A percentile compares a stretch with the other conserved stretches of the same genome.
Evolutionary conservation across 805 yeast genomes (phyloP).

Genomic region (Tetrapisispora fleetii): DNA sequence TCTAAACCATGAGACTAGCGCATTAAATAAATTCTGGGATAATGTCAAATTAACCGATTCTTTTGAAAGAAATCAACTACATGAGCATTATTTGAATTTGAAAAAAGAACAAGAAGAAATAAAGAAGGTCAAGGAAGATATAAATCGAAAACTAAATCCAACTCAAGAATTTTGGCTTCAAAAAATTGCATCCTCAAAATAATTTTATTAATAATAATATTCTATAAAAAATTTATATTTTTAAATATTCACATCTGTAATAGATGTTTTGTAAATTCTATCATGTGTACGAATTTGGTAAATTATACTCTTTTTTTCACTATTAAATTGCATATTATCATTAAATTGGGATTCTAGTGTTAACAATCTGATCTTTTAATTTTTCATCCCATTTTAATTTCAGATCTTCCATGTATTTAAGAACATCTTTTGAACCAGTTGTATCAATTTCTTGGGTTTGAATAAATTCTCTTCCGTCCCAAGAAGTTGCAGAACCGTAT

Average conservation of each 20-base stretch:
- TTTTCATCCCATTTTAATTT: constrained; percentile 63
- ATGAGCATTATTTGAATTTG: constrained; percentile 14
- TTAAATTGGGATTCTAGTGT: constrained; percentile 31
- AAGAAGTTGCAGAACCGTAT: constrained; percentile 64
- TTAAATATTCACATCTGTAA: background rate
- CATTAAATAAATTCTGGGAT: constrained; percentile 15
- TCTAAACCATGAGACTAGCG: constrained; percentile 11
- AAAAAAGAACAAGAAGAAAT: constrained; percentile 8
- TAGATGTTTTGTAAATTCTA: background rate
- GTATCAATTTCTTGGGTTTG: constrained; percentile 45
- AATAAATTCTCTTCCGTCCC: constrained; percentile 57
- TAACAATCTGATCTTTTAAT: constrained; percentile 62
- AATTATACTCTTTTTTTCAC: background rate
- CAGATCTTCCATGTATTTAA: constrained; percentile 48
- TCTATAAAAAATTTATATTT: background rate
- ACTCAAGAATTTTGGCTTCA: background rate
- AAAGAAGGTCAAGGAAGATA: constrained; percentile 4
- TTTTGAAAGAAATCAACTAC: constrained; percentile 15
- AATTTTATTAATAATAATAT: background rate
- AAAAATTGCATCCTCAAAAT: background rate
- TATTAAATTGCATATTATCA: background rate
- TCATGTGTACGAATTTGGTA: background rate
- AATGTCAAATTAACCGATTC: constrained; percentile 11
- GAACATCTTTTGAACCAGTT: constrained; percentile 59
- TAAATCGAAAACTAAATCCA: background rate